A percentile compares a stretch with the other conserved stretches of the same genome.
These are phyloP conservation scores for Plenodomus lindquistii DNA, from an alignment of 2,329 filamentous ascomycete species.

Conservation along the genomic window DNA sequence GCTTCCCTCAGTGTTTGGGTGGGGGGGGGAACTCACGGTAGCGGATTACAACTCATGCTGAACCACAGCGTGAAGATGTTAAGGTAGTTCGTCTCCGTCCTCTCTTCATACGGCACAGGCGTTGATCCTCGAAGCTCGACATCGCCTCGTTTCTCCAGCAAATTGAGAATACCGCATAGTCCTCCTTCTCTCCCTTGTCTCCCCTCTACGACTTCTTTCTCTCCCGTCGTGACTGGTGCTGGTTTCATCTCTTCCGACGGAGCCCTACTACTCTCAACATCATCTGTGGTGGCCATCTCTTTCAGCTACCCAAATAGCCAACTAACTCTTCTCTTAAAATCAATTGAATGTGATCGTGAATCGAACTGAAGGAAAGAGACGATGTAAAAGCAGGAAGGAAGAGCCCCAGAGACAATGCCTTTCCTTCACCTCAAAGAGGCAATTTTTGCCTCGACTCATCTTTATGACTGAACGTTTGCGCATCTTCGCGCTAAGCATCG, in stretches of 20 bases:
- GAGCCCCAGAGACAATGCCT: not conserved
- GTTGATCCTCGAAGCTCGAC: constrained; percentile 53
- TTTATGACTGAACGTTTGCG: not conserved
- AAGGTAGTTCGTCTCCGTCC: constrained; percentile 58
- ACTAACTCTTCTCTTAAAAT: not conserved
- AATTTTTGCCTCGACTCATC: not conserved
- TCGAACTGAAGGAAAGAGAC: too few species aligned
- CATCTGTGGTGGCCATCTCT: not conserved
- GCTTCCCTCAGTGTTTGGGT: not conserved
- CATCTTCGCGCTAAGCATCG: not conserved
- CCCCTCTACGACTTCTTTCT: constrained; percentile 10
- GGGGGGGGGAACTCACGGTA: constrained; percentile 54
- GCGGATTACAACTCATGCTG: constrained; percentile 59
- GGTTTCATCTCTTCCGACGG: not conserved
- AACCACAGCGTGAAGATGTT: constrained; percentile 66
- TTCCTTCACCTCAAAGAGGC: not conserved
- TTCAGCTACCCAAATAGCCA: not conserved
- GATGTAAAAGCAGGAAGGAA: not conserved
- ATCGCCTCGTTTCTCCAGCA: constrained; percentile 27
- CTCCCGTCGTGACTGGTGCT: constrained; percentile 1
- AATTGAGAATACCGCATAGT: constrained; percentile 18
- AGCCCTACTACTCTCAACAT: constrained; percentile 1
- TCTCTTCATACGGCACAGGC: constrained; percentile 59
- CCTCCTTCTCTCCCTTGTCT: constrained; percentile 16
- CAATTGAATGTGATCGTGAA: too few species aligned